These are phyloP conservation scores for Fusarium begoniae DNA, from an alignment of 2,329 filamentous ascomycete genomes.

Conservation along the genomic window DNA sequence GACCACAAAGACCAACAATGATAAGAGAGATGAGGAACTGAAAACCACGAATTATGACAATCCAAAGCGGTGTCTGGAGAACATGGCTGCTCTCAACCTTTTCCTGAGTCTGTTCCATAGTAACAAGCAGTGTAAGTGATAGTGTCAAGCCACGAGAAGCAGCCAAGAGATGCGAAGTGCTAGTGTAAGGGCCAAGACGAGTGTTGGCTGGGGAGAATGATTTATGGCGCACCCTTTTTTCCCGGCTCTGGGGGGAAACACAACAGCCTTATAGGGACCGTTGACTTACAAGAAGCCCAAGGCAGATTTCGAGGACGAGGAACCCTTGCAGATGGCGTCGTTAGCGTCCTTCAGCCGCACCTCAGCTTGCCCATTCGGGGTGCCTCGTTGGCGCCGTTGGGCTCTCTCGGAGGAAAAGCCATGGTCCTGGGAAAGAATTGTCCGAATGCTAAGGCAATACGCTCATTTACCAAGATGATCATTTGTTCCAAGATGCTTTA, in stretches of 20 bases:
- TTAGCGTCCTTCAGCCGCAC: conserved; percentile 41
- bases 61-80: conserved; percentile 55
- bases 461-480: no score
- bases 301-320: conserved; percentile 33
- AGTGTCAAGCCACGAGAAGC: not conserved
- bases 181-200: not conserved
- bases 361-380: conserved; percentile 18
- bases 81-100: conserved; percentile 40
- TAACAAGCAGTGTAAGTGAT: not conserved
- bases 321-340: conserved; percentile 30
- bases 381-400: conserved; percentile 17
- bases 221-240: not conserved
- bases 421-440: not conserved
- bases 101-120: conserved; percentile 33
- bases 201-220: not conserved
- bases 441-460: not conserved
- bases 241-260: not conserved
- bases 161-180: not conserved
- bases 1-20: conserved; percentile 54
- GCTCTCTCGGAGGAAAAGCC: not conserved
- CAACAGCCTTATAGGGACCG: conserved; percentile 6
- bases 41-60: conserved; percentile 52
- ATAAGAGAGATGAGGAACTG: conserved; percentile 55
- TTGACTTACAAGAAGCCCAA: conserved; percentile 25
- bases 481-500: no score